A percentile compares a stretch with the other conserved stretches of the same genome.
Conservation (phyloP, 352 stramenopile genomes). For the Phytophthora syringae region DNA sequence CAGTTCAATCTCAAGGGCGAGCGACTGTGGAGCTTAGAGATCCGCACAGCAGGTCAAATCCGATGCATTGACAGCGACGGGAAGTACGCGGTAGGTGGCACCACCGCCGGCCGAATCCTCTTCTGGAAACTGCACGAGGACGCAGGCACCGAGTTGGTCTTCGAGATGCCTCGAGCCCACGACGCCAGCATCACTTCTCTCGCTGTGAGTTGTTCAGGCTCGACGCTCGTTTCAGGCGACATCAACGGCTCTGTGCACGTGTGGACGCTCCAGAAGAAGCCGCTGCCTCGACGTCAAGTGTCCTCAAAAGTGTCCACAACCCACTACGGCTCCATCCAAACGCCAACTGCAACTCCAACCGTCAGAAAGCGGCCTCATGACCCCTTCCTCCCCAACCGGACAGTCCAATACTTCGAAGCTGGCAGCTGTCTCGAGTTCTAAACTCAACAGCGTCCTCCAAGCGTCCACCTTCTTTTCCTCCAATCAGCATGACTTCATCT, state of each 20-base stretch:
- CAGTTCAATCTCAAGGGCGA: slow-evolving; percentile 63
- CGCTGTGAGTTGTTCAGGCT: slow-evolving; percentile 57
- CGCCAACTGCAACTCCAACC: background rate
- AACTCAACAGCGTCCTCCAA: slow-evolving; percentile 3
- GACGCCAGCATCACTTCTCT: slow-evolving; percentile 70
- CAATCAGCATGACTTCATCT: too few relatives aligned
- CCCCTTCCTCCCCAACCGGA: slow-evolving; percentile 18
- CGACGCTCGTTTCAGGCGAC: slow-evolving; percentile 61
- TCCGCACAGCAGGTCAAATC: slow-evolving; percentile 58
- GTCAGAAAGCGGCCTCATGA: background rate
- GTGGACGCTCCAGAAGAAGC: slow-evolving; percentile 52
- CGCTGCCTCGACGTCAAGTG: background rate
- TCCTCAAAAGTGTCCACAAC: background rate
- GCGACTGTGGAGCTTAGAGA: slow-evolving; percentile 55
- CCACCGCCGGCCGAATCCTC: slow-evolving; percentile 61
- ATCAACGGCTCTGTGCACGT: slow-evolving; percentile 68
- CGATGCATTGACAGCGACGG: slow-evolving; percentile 79
- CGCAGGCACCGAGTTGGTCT: slow-evolving; percentile 54
- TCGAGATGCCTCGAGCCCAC: slow-evolving; percentile 66
- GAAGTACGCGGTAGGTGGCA: slow-evolving; percentile 71
- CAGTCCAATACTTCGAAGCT: slow-evolving; percentile 36
- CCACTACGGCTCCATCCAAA: slow-evolving; percentile 36
- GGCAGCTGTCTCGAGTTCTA: slow-evolving; percentile 48
- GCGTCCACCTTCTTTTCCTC: slow-evolving; percentile 7
- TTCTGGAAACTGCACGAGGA: slow-evolving; percentile 72